Evolutionary conservation across 192 early-diverging fungal species (phyloP).

Genomic region (Entophlyctis helioformis): DNA sequence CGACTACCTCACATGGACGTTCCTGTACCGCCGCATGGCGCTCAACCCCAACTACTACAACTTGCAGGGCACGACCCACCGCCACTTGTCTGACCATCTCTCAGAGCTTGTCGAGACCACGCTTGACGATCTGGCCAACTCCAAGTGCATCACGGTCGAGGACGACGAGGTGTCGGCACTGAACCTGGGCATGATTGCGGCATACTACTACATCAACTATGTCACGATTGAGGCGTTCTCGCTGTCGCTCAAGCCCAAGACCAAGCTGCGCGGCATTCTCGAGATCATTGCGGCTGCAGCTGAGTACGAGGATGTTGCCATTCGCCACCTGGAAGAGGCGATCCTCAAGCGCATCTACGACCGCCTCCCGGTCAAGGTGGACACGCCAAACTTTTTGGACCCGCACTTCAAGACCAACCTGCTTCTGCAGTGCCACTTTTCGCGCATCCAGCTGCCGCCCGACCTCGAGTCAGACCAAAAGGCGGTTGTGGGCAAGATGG

Average conservation of each 20-base stretch:
- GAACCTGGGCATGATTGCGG: conserved; percentile 95
- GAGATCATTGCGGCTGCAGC: conserved; percentile 89
- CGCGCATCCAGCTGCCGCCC: conserved; percentile 73
- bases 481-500: conserved; percentile 43
- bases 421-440: conserved; percentile 91
- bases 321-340: conserved; percentile 84
- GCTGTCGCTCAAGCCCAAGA: conserved; percentile 71
- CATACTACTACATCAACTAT: conserved; percentile 95
- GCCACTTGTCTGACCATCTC: conserved; percentile 82
- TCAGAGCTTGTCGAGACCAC: conserved; percentile 93
- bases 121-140: conserved; percentile 68
- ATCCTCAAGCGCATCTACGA: conserved; percentile 72
- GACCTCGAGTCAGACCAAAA: conserved; percentile 91
- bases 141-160: conserved; percentile 63
- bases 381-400: conserved; percentile 63
- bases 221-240: conserved; percentile 89
- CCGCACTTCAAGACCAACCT: conserved; percentile 89
- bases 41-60: conserved; percentile 93
- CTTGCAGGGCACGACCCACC: conserved; percentile 71
- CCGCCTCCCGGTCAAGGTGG: conserved; percentile 64
- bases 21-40: conserved; percentile 90
- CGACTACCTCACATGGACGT: conserved; percentile 98
- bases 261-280: conserved; percentile 80
- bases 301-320: conserved; percentile 85
- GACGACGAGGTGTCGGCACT: conserved; percentile 63